Evolutionary conservation across 768 basidiomycete genomes (phyloP), one percentile per base, ranked within the genome.

Genomic region (Russula compacta): DNA sequence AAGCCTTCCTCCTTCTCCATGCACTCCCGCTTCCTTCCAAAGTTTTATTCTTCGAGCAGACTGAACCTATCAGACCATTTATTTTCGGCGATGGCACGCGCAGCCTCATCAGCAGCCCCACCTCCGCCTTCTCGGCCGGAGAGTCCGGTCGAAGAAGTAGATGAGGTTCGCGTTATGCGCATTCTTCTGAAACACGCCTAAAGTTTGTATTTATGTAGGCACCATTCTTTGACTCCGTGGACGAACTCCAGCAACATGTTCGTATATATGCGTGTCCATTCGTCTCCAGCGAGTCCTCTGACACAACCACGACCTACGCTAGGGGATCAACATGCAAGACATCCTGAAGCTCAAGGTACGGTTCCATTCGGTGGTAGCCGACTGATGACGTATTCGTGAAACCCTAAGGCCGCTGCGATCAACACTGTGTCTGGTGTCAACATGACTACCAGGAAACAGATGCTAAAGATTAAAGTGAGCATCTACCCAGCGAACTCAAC

Each of bases 261-360:
- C 55, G 53, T 36, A 48, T 55, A 64, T 64, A 65, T 65, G 58
- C 49, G 38, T 46, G 0, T 52, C 17, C 15, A 56, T n/a, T 42
- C n/a, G 44, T 38, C 24, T 32, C n/a, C 35, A 6, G 32, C 14
- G 33, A 46, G 19, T 61, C 32, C 56, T 44, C 47, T 59, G 19
- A 44, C 47, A 29, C 1, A 4, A 48, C 49, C 47, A 29, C 1
- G 2, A 48, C 48, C 38, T 56, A 14, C 32, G 43, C 8, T 66
- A 95, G 93, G 93, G 94, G 14, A 95, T 95, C 72, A 95, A 94
- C 66, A 85, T 93, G 32, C 92, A 95, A 77, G 95, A 98, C 70
- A 97, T 98, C 59, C 72, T 87, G 53, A 98, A 98, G 74, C 83
- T 98, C 64, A 97, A 97, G 75, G 90, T 85, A 49, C 56, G 39